Conservation (phyloP, 225 moss, liverwort and hornwort species). For the Marchantia polymorpha region DNA sequence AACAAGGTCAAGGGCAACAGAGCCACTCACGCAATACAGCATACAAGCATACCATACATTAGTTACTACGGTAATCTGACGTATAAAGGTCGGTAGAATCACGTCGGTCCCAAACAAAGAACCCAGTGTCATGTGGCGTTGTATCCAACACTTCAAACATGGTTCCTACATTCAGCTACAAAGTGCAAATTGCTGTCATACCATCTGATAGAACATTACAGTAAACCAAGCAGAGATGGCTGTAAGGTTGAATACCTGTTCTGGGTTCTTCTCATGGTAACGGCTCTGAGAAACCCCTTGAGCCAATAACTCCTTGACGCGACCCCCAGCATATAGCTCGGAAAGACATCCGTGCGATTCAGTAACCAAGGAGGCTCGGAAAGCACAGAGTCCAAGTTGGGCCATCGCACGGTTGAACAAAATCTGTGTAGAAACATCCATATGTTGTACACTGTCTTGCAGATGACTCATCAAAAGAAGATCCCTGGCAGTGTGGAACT, state of each 20-base stretch:
- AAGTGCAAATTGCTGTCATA: too few species aligned
- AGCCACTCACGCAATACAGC: too few species aligned
- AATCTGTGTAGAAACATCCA: constrained; percentile 97
- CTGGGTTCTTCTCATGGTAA: constrained; percentile 97
- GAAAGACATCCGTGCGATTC: constrained; percentile 88
- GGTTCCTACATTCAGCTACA: too few species aligned
- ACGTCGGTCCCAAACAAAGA: too few species aligned
- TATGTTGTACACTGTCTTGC: constrained; percentile 93
- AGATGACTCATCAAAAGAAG: constrained; percentile 91
- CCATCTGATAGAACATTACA: too few species aligned
- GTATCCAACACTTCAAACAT: too few species aligned
- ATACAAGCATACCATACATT: too few species aligned
- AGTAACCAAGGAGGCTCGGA: constrained; percentile 70
- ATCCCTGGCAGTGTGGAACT: constrained; percentile 81
- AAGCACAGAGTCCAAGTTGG: constrained; percentile 85
- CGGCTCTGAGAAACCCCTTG: constrained; percentile 97
- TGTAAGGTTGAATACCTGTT: constrained; percentile 42
- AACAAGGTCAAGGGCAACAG: too few species aligned
- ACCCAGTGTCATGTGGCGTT: too few species aligned
- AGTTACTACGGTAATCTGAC: too few species aligned
- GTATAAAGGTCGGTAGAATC: too few species aligned
- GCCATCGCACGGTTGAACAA: constrained; percentile 96
- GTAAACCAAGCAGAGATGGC: too few species aligned
- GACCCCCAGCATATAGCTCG: constrained; percentile 84
- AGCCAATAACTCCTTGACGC: constrained; percentile 90